Conservation (phyloP, 345 rosid species). For the Brassica carinata region DNA sequence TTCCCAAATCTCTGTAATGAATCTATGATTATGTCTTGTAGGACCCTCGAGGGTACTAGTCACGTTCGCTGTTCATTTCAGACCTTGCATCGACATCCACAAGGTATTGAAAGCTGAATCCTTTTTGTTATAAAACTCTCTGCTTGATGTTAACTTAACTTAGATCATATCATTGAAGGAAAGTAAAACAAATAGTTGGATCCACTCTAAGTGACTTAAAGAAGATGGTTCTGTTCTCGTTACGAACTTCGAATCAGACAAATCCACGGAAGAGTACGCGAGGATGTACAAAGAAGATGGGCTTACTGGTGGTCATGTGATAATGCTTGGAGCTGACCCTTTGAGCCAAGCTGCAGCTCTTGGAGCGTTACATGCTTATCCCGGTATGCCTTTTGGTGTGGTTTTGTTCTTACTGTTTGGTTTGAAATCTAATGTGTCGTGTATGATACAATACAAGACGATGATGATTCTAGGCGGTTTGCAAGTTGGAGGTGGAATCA, state of each 20-base stretch:
- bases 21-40: not conserved
- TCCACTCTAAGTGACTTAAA: conserved; percentile 76
- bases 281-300: conserved; percentile 70
- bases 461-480: conserved; percentile 73
- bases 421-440: too few relatives aligned
- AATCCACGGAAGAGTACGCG: conserved; percentile 78
- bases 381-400: conserved; percentile 54
- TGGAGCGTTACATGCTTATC: conserved; percentile 82
- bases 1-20: not conserved
- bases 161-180: conserved; percentile 43
- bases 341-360: conserved; percentile 81
- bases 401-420: not conserved
- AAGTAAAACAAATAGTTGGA: conserved; percentile 97
- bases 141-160: not conserved
- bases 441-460: conserved; percentile 44
- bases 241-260: conserved; percentile 84
- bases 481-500: conserved; percentile 97
- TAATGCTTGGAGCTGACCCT: conserved; percentile 95
- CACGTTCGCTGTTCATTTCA: conserved; percentile 60
- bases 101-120: conserved; percentile 49
- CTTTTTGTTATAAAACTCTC: not conserved
- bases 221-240: conserved; percentile 68
- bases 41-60: not conserved
- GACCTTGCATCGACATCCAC: conserved; percentile 94
- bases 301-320: conserved; percentile 85